These are phyloP conservation scores for Colletotrichum sp. DNA, from an alignment of 2,329 filamentous ascomycete species.

Conservation along the genomic window DNA sequence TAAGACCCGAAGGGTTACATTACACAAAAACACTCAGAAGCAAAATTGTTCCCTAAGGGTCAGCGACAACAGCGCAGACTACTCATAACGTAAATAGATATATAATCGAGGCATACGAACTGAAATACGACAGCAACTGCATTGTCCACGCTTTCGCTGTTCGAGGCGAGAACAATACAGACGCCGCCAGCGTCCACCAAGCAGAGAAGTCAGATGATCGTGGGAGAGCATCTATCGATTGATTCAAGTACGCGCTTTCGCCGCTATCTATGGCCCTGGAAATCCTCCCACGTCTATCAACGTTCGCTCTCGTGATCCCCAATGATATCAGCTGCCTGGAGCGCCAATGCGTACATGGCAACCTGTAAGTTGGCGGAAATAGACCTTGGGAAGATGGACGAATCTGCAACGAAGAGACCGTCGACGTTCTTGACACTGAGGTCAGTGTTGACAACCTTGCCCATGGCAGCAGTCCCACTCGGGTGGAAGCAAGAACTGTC, in stretches of 20 bases:
- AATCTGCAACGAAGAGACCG: constrained; percentile 41
- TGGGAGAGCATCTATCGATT: not conserved
- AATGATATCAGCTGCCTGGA: constrained; percentile 67
- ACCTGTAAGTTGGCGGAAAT: constrained; percentile 45
- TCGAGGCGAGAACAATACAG: not conserved
- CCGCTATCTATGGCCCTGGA: not conserved
- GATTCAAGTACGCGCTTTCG: not conserved
- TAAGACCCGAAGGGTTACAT: not conserved
- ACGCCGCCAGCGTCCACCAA: not conserved
- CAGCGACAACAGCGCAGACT: not conserved
- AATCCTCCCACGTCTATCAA: not conserved
- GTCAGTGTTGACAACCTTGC: constrained; percentile 34
- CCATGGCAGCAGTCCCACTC: constrained; percentile 33
- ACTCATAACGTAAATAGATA: not conserved
- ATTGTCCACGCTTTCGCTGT: not conserved
- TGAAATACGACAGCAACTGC: not conserved
- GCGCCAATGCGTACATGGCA: constrained; percentile 59
- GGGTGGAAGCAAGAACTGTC: constrained; percentile 25
- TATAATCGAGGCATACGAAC: too few relatives aligned
- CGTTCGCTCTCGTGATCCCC: not conserved
- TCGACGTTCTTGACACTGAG: constrained; percentile 40
- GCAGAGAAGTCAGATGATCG: not conserved
- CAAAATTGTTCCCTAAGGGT: not conserved
- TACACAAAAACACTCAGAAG: not conserved
- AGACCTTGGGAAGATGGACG: constrained; percentile 32